These are phyloP conservation scores for Raffaelea ambrosiae DNA, from an alignment of 2,329 filamentous ascomycete species.

Conservation along the genomic window DNA sequence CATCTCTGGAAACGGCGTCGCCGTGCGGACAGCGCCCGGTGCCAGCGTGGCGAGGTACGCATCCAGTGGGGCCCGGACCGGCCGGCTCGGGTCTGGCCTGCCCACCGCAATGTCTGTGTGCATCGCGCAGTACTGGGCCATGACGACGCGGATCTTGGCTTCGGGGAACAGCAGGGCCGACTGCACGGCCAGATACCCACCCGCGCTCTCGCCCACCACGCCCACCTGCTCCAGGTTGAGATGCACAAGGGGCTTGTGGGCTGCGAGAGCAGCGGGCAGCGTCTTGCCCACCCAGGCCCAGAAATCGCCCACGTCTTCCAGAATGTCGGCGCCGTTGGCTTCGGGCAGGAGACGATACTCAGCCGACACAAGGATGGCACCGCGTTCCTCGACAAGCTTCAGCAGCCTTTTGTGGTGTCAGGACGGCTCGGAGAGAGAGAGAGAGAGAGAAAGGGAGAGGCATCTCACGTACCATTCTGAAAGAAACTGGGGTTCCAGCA, in stretches of 20 bases:
- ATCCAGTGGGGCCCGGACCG: background rate
- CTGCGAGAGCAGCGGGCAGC: conserved; percentile 1
- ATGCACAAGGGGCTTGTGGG: conserved; percentile 5
- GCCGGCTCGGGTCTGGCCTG: background rate
- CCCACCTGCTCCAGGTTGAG: conserved; percentile 11
- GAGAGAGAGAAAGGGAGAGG: no score
- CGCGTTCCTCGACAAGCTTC: conserved; percentile 25
- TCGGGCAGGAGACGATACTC: conserved; percentile 46
- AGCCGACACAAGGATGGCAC: conserved; percentile 35
- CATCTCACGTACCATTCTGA: background rate
- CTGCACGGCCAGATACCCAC: conserved; percentile 16
- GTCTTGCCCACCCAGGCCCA: conserved; percentile 32
- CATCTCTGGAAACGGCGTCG: conserved; percentile 9
- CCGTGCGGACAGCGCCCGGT: conserved; percentile 3
- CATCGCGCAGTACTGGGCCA: conserved; percentile 12
- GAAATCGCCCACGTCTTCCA: conserved; percentile 37
- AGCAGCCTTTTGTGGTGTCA: background rate
- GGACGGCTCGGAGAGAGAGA: background rate
- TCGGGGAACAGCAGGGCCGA: conserved; percentile 14
- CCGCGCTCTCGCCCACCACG: conserved; percentile 14
- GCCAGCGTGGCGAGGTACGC: conserved; percentile 3
- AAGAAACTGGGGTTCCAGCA: conserved; percentile 11
- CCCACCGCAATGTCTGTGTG: conserved; percentile 10
- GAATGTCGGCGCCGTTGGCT: conserved; percentile 33
- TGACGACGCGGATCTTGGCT: conserved; percentile 12